These are phyloP conservation scores for Galium porrigens DNA, from an alignment of 305 asterid genomes.

Conservation along the genomic window DNA sequence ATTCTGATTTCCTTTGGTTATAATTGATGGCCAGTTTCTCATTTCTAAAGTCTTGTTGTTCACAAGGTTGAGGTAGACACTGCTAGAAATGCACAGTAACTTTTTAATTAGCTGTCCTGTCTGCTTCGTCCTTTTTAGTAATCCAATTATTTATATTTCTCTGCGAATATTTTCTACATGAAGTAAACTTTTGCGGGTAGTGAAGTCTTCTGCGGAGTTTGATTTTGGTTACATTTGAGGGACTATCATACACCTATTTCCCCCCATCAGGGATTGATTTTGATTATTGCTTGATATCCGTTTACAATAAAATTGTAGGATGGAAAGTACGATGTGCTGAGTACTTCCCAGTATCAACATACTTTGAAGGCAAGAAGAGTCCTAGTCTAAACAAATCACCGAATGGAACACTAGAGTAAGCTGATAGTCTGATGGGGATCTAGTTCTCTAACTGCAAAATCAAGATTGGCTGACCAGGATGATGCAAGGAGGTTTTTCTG, in stretches of 20 bases:
- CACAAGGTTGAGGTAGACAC: not conserved
- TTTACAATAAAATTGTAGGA: conserved; percentile 29
- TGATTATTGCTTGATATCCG: not conserved
- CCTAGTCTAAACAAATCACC: conserved; percentile 37
- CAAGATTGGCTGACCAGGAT: conserved; percentile 17
- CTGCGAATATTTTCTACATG: not conserved
- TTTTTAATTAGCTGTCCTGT: not conserved
- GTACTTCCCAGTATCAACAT: conserved; percentile 58
- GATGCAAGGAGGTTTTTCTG: conserved; percentile 10
- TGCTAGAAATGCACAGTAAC: conserved; percentile 4
- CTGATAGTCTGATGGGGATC: conserved; percentile 36
- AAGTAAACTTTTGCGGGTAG: not conserved
- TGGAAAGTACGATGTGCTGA: conserved; percentile 75
- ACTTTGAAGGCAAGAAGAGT: conserved; percentile 66
- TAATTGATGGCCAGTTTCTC: not conserved
- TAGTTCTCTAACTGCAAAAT: conserved; percentile 29
- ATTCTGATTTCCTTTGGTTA: not conserved
- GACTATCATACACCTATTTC: not conserved
- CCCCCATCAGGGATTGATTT: not conserved
- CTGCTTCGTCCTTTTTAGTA: not conserved
- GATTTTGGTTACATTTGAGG: not conserved
- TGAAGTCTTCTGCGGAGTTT: not conserved
- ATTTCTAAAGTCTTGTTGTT: not conserved
- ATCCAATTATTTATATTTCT: not conserved
- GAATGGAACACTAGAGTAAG: conserved; percentile 53